A percentile compares a stretch with the other conserved stretches of the same genome.
phyloP scores from a whole-genome alignment of 352 stramenopile genomes.

The Globisporangium emineosum region DNA sequence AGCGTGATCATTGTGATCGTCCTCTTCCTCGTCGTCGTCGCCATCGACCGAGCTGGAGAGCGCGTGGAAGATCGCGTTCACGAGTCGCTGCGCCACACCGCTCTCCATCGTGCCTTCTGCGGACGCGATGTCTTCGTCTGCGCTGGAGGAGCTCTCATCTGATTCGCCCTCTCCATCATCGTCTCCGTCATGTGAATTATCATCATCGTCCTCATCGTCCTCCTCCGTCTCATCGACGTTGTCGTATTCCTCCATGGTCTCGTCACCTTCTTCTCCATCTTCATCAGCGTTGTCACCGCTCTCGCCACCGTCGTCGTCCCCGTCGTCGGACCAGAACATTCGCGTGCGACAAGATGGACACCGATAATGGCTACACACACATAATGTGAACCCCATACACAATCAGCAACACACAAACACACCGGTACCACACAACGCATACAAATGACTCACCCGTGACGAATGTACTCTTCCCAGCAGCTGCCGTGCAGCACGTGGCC shows the following conservation, averaged over 20 bases:
- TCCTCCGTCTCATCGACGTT: conserved; percentile 1
- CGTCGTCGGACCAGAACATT: conserved; percentile 43
- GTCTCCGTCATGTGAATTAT: background rate
- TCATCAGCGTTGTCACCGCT: conserved; percentile 16
- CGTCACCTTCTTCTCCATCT: conserved; percentile 13
- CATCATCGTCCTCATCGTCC: background rate
- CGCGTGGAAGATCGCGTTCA: conserved; percentile 13
- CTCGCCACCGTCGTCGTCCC: conserved; percentile 19
- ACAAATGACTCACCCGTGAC: conserved; percentile 37
- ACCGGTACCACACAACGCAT: background rate
- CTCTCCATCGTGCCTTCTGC: conserved; percentile 5
- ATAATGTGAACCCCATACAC: background rate
- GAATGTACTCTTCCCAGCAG: conserved; percentile 66
- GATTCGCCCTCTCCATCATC: background rate
- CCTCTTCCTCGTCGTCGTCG: background rate
- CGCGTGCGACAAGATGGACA: conserved; percentile 63
- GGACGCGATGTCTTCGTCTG: conserved; percentile 6
- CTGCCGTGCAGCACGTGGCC: conserved; percentile 72
- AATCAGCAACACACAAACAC: background rate
- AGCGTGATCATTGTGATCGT: background rate
- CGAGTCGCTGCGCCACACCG: conserved; percentile 11
- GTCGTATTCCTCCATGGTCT: conserved; percentile 18
- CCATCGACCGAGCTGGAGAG: conserved; percentile 3
- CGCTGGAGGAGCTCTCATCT: background rate
- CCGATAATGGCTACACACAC: conserved; percentile 28